Evolutionary conservation across 1,284 basidiomycete genomes (phyloP).

Genomic region (Austroboletus sp.): DNA sequence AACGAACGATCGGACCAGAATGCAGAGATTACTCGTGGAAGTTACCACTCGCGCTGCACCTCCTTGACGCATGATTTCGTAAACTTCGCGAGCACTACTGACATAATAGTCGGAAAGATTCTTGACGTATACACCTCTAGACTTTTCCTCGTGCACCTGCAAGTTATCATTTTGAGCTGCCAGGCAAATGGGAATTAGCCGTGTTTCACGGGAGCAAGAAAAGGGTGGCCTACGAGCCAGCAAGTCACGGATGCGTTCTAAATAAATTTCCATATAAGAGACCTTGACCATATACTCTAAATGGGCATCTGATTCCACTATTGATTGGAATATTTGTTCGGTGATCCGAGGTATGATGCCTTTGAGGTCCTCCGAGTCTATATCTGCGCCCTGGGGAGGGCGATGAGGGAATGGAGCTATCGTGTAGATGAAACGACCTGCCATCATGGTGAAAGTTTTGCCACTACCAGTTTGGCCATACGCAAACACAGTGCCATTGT

Average conservation of each 20-base stretch:
- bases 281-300: conserved; percentile 99
- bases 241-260: conserved; percentile 93
- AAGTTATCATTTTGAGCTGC: conserved; percentile 96
- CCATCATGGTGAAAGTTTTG: conserved; percentile 98
- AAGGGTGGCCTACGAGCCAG: conserved; percentile 72
- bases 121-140: conserved; percentile 96
- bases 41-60: conserved; percentile 87
- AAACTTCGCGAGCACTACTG: conserved; percentile 91
- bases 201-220: not conserved
- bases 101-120: conserved; percentile 97
- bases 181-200: conserved; percentile 6
- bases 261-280: conserved; percentile 99
- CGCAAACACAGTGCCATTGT: conserved; percentile 97
- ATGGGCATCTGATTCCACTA: conserved; percentile 90
- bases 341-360: conserved; percentile 98
- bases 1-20: not conserved
- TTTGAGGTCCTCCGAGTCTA: conserved; percentile 85
- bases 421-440: conserved; percentile 31
- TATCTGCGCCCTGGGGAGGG: conserved; percentile 78
- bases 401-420: conserved; percentile 11
- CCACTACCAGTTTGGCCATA: conserved; percentile 98
- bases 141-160: conserved; percentile 98
- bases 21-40: conserved; percentile 72
- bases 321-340: conserved; percentile 97
- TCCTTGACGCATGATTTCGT: conserved; percentile 98